Percentiles rank a stretch among this genome's conserved stretches.
Evolutionary conservation across 805 yeast genomes (phyloP).

Genomic region (Saccharomyces eubayanus): DNA sequence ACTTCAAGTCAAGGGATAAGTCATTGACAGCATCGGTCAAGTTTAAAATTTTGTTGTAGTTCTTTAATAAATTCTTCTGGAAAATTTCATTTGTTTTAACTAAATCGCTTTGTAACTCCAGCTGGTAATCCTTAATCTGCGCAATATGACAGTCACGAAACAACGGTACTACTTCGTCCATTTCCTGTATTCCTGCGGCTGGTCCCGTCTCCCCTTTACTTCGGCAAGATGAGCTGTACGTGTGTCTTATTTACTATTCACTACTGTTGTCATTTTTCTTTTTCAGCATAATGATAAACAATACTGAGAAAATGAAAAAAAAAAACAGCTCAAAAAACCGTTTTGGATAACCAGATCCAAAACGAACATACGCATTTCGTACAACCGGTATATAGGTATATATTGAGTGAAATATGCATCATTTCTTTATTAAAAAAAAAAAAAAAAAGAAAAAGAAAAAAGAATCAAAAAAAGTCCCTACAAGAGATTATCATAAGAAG

Average conservation of each 20-base stretch:
- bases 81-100: conserved; percentile 14
- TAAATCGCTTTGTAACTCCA: conserved; percentile 12
- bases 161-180: not conserved
- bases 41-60: conserved; percentile 21
- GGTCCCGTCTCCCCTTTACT: not conserved
- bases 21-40: conserved; percentile 18
- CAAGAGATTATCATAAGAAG: not conserved
- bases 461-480: not conserved
- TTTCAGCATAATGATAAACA: not conserved
- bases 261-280: not conserved
- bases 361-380: not conserved
- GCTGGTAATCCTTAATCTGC: conserved; percentile 9
- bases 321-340: not conserved
- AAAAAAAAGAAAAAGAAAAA: not conserved
- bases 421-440: not conserved
- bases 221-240: not conserved
- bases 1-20: conserved; percentile 12
- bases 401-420: not conserved
- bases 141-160: conserved; percentile 1
- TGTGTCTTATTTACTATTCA: not conserved
- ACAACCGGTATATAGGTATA: not conserved
- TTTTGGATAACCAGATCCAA: not conserved
- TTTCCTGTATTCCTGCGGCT: not conserved
- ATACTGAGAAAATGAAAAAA: not conserved
- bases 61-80: conserved; percentile 13